A percentile compares a stretch with the other conserved stretches of the same genome.
Conservation (phyloP, 2,329 filamentous ascomycete genomes). For the Xylariales sp. region DNA sequence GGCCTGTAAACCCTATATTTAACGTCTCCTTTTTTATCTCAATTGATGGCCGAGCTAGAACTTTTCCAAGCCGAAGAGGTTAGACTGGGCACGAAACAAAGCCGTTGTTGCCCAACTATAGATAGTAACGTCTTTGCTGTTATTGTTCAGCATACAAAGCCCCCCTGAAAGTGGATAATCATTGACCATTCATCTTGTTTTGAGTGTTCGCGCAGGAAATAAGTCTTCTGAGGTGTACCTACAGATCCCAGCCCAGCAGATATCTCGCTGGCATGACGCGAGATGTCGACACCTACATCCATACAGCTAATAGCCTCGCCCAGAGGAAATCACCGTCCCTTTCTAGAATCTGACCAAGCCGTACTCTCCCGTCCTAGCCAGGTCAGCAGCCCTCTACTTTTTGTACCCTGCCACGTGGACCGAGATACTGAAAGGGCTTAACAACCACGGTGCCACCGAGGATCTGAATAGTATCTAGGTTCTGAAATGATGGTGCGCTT, state of each 20-base stretch:
- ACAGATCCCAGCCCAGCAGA: background rate
- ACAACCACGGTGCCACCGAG: background rate
- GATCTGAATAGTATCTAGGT: background rate
- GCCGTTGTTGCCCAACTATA: conserved; percentile 11
- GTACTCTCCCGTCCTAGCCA: background rate
- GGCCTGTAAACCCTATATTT: background rate
- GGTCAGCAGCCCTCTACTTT: background rate
- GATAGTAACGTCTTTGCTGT: conserved; percentile 9
- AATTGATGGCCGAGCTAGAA: background rate
- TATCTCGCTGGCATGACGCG: conserved; percentile 7
- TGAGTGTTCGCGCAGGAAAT: conserved; percentile 13
- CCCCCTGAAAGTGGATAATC: conserved; percentile 15
- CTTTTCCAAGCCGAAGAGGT: conserved; percentile 6
- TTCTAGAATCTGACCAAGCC: background rate
- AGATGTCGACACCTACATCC: background rate
- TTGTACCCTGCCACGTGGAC: background rate
- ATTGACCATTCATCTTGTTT: conserved; percentile 16
- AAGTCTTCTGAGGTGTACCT: conserved; percentile 1
- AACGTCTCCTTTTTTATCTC: background rate
- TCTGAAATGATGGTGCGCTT: background rate
- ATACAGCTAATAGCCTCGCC: background rate
- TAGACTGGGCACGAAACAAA: conserved; percentile 14
- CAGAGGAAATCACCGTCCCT: too few relatives aligned
- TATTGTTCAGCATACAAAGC: background rate
- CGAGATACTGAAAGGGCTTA: background rate